phyloP scores from a whole-genome alignment of 2,329 filamentous ascomycete genomes.

The Chrysosporium keratinophilum region DNA sequence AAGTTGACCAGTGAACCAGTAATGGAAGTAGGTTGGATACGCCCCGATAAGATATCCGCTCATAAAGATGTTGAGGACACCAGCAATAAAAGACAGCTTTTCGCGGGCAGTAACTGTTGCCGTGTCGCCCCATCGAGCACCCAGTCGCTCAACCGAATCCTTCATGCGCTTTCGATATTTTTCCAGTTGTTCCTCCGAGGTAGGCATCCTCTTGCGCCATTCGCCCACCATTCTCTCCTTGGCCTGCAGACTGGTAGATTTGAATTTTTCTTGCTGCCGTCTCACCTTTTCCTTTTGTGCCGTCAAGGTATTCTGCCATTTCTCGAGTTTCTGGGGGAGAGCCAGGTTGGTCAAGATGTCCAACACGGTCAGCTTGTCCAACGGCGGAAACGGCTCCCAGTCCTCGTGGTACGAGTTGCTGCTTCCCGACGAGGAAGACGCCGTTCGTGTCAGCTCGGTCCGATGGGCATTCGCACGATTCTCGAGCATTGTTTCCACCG shows the following conservation, averaged over 20 bases:
- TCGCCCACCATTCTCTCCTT: conserved; percentile 84
- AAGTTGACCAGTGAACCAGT: conserved; percentile 83
- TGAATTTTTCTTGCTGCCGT: conserved; percentile 69
- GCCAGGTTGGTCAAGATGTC: conserved; percentile 90
- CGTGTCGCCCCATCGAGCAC: conserved; percentile 76
- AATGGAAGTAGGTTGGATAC: conserved; percentile 72
- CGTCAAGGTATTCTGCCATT: conserved; percentile 71
- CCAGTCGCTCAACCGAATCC: conserved; percentile 75
- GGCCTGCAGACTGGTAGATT: conserved; percentile 64
- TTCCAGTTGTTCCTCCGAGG: conserved; percentile 83
- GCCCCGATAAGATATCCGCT: conserved; percentile 88
- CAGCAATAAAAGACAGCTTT: conserved; percentile 92
- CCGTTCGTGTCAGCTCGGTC: conserved; percentile 58
- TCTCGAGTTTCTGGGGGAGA: conserved; percentile 80
- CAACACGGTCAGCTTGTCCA: conserved; percentile 83
- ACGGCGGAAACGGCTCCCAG: conserved; percentile 73
- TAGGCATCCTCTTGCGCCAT: conserved; percentile 75
- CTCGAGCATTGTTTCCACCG: conserved; percentile 2
- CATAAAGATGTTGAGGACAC: conserved; percentile 94
- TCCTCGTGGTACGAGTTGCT: conserved; percentile 80
- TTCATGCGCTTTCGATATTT: conserved; percentile 84
- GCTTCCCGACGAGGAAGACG: conserved; percentile 59
- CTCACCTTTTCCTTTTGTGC: conserved; percentile 77
- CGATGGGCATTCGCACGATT: conserved; percentile 25
- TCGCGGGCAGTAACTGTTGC: conserved; percentile 80